These are phyloP conservation scores for Byssoonygena ceratinophila DNA, from an alignment of 2,329 filamentous ascomycete genomes.

Conservation along the genomic window DNA sequence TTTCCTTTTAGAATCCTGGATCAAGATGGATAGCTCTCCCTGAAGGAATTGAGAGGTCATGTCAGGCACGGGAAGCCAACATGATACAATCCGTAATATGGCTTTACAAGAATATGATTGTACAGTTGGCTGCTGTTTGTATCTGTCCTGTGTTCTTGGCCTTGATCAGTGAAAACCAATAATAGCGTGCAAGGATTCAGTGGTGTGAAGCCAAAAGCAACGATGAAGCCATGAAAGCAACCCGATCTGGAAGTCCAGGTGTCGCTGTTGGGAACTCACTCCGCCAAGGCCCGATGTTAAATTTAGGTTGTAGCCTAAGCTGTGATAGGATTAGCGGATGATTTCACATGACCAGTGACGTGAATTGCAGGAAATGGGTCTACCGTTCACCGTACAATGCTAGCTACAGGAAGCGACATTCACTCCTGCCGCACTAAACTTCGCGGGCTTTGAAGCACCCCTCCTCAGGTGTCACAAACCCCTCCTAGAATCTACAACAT, in stretches of 20 bases:
- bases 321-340: not conserved
- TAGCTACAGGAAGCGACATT: not conserved
- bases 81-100: slow-evolving; percentile 1
- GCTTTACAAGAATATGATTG: not conserved
- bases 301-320: not conserved
- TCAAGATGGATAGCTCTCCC: slow-evolving; percentile 77
- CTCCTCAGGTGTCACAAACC: not conserved
- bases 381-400: not conserved
- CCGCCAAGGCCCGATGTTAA: not conserved
- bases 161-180: too few relatives aligned
- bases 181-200: too few relatives aligned
- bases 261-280: not conserved
- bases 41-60: slow-evolving; percentile 89
- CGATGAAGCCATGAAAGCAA: not conserved
- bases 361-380: not conserved
- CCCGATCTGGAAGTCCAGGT: slow-evolving; percentile 3
- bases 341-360: not conserved
- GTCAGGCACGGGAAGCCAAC: slow-evolving; percentile 28
- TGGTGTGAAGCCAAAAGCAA: not conserved
- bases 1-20: slow-evolving; percentile 93
- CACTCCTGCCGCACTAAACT: not conserved
- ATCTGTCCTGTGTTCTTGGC: too few relatives aligned
- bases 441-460: not conserved
- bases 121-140: not conserved
- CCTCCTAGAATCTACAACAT: slow-evolving; percentile 4